phyloP scores from a whole-genome alignment of 177 flowering plant species.

The Vitis hybrid region DNA sequence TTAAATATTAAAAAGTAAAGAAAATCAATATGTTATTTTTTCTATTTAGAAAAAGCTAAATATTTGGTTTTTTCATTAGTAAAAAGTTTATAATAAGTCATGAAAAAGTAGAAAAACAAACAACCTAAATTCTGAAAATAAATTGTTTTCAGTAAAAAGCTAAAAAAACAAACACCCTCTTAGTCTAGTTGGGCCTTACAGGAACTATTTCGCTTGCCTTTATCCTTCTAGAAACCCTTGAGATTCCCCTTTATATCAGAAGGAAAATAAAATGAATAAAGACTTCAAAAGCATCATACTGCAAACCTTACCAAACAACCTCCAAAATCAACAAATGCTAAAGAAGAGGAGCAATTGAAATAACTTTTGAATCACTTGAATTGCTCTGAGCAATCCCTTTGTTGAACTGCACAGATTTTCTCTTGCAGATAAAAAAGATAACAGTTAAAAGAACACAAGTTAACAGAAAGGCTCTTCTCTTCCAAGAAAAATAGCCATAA shows the following conservation, averaged over 20 bases:
- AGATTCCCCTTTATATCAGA: constrained; percentile 28
- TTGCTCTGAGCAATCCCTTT: constrained; percentile 7
- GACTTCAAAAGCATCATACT: not conserved
- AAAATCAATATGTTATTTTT: too few species aligned
- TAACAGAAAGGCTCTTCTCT: not conserved
- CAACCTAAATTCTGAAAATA: too few species aligned
- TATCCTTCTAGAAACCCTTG: constrained; percentile 30
- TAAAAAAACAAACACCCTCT: too few species aligned
- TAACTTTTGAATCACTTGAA: constrained; percentile 22
- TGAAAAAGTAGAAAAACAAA: too few species aligned
- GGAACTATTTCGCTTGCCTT: constrained; percentile 27
- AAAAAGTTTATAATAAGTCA: too few species aligned
- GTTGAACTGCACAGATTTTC: constrained; percentile 20
- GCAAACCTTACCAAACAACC: not conserved
- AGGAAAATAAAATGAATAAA: not conserved
- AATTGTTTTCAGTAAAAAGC: too few species aligned
- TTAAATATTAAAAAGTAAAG: too few species aligned
- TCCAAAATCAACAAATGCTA: not conserved
- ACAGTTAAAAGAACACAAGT: not conserved
- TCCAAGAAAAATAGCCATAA: not conserved
- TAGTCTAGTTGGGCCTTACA: constrained; percentile 28
- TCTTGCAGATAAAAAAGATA: constrained; percentile 9
- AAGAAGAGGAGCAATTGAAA: not conserved
- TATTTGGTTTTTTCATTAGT: too few species aligned
- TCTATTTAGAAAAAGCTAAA: too few species aligned